A percentile compares a stretch with the other conserved stretches of the same genome.
Conservation (phyloP, 768 basidiomycete species). For the Thelephora aurantiotincta region DNA sequence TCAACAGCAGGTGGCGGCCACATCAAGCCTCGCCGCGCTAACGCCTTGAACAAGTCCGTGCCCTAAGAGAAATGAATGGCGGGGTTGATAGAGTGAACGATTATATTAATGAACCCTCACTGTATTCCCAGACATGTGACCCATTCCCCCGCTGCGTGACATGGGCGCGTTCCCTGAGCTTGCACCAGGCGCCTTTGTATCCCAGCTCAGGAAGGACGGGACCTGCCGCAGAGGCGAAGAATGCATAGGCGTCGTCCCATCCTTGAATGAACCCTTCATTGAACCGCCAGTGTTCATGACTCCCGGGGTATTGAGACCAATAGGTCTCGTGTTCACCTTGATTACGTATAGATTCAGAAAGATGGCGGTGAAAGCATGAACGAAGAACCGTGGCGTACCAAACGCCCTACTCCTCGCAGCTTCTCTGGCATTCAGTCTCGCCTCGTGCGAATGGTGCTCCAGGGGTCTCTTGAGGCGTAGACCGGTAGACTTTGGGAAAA, state of each 20-base stretch:
- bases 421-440: slow-evolving; percentile 16
- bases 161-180: slow-evolving; percentile 29
- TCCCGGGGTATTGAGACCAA: slow-evolving; percentile 37
- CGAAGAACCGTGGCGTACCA: slow-evolving; percentile 15
- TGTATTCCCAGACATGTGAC: slow-evolving; percentile 51
- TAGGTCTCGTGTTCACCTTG: slow-evolving; percentile 24
- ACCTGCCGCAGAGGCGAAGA: slow-evolving; percentile 23
- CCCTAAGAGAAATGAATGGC: slow-evolving; percentile 18
- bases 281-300: slow-evolving; percentile 58
- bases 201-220: slow-evolving; percentile 39
- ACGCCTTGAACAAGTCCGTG: slow-evolving; percentile 52
- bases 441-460: slow-evolving; percentile 8
- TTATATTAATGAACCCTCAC: slow-evolving; percentile 15
- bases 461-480: slow-evolving; percentile 17
- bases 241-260: slow-evolving; percentile 57
- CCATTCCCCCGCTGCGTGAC: slow-evolving; percentile 23
- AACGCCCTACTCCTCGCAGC: slow-evolving; percentile 17
- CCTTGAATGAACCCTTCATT: slow-evolving; percentile 49
- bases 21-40: slow-evolving; percentile 26
- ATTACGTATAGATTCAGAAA: not conserved
- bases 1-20: slow-evolving; percentile 20
- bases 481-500: slow-evolving; percentile 43
- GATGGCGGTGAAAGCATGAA: not conserved
- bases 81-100: not conserved
- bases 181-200: slow-evolving; percentile 48